A percentile compares a stretch with the other conserved stretches of the same genome.
Conservation (phyloP, 495 filamentous ascomycete genomes). For the Daldinia caldariorum region DNA sequence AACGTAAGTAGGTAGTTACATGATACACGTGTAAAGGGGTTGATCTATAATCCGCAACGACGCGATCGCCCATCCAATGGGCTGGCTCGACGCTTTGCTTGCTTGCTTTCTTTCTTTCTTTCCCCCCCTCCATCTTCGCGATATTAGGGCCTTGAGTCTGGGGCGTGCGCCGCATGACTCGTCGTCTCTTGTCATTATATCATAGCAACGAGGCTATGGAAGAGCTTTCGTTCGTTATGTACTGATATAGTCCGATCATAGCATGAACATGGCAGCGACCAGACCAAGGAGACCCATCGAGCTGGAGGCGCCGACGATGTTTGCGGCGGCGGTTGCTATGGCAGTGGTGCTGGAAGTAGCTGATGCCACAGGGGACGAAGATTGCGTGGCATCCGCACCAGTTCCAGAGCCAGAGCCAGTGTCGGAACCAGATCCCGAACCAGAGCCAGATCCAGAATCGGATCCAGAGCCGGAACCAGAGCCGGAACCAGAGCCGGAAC, state of each 20-base stretch:
- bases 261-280: slow-evolving; percentile 50
- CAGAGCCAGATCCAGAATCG: neutral
- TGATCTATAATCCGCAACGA: slow-evolving; percentile 23
- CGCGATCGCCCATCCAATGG: slow-evolving; percentile 34
- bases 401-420: neutral
- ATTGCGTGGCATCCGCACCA: slow-evolving; percentile 1
- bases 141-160: slow-evolving; percentile 14
- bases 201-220: slow-evolving; percentile 11
- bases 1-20: slow-evolving; percentile 3
- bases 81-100: slow-evolving; percentile 1
- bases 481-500: slow-evolving; percentile 40
- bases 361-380: slow-evolving; percentile 5
- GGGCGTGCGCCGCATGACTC: slow-evolving; percentile 15
- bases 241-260: slow-evolving; percentile 42
- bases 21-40: slow-evolving; percentile 19
- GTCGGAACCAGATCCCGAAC: neutral
- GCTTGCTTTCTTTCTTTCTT: neutral
- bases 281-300: slow-evolving; percentile 43
- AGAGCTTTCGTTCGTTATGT: slow-evolving; percentile 9
- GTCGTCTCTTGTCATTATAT: slow-evolving; percentile 28
- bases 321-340: slow-evolving; percentile 30
- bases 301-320: slow-evolving; percentile 37
- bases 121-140: neutral
- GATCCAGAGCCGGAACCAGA: slow-evolving; percentile 16
- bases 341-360: slow-evolving; percentile 9